These are phyloP conservation scores for Xylaria digitata DNA, from an alignment of 2,329 filamentous ascomycete species.

Conservation along the genomic window DNA sequence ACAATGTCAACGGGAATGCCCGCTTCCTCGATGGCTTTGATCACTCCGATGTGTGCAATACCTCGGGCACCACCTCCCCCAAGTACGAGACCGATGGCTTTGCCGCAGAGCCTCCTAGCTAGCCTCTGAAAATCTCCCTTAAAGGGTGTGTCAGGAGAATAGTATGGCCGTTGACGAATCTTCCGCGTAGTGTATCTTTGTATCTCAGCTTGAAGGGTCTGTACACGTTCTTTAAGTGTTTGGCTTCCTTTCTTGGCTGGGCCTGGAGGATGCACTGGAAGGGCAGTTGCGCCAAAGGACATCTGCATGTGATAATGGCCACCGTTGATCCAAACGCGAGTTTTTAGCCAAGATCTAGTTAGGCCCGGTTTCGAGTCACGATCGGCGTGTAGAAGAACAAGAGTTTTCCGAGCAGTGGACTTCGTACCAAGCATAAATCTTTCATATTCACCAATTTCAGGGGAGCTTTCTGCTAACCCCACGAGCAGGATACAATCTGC, in stretches of 20 bases:
- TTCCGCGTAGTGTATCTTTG: conserved; percentile 97
- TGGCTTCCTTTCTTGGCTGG: conserved; percentile 81
- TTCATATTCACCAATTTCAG: conserved; percentile 94
- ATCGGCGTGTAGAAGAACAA: conserved; percentile 90
- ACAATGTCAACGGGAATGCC: conserved; percentile 96
- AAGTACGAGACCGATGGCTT: conserved; percentile 92
- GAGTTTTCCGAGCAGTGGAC: conserved; percentile 91
- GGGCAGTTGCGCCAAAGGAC: conserved; percentile 80
- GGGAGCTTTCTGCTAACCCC: conserved; percentile 88
- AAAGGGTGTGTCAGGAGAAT: conserved; percentile 90
- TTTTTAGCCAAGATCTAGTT: conserved; percentile 89
- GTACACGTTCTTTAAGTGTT: conserved; percentile 89
- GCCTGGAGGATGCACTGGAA: conserved; percentile 75
- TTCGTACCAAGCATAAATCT: conserved; percentile 97
- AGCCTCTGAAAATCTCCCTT: conserved; percentile 97
- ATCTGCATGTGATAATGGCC: conserved; percentile 98
- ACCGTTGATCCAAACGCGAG: conserved; percentile 97
- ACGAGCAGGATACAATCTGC: conserved; percentile 96
- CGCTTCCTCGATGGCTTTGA: conserved; percentile 93
- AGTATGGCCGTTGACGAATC: conserved; percentile 87
- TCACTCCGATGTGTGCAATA: conserved; percentile 92
- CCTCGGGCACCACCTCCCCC: conserved; percentile 93
- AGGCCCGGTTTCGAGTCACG: conserved; percentile 86
- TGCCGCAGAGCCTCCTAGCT: conserved; percentile 88
- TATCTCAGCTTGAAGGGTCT: conserved; percentile 95